These are phyloP conservation scores for Tricholoma hemisulphureum DNA, from an alignment of 768 basidiomycete species.

Conservation along the genomic window DNA sequence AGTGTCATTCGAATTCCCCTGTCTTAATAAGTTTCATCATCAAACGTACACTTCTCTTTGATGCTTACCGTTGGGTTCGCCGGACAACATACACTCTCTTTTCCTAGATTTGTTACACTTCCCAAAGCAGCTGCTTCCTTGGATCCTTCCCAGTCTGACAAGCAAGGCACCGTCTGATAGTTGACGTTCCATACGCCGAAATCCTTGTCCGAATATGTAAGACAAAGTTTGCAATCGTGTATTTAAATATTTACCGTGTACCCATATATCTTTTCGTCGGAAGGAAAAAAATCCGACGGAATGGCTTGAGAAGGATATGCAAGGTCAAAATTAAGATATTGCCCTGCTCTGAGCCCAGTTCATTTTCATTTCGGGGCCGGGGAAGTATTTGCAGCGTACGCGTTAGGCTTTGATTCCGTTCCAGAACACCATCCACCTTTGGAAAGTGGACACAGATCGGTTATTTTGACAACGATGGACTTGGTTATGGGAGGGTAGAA, in stretches of 20 bases:
- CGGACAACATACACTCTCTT: constrained; percentile 68
- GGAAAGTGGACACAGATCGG: constrained; percentile 73
- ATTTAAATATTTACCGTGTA: constrained; percentile 32
- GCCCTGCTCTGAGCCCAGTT: constrained; percentile 55
- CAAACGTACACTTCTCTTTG: background rate
- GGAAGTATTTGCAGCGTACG: constrained; percentile 42
- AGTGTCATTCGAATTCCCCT: constrained; percentile 47
- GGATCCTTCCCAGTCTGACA: constrained; percentile 61
- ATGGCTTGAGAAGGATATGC: constrained; percentile 74
- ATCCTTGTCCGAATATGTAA: constrained; percentile 44
- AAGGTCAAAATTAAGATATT: constrained; percentile 79
- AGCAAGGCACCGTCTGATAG: constrained; percentile 64
- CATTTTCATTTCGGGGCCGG: background rate
- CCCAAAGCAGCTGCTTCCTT: constrained; percentile 62
- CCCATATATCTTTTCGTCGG: constrained; percentile 64
- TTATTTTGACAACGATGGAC: constrained; percentile 72
- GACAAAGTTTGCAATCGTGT: background rate
- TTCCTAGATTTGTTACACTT: constrained; percentile 56
- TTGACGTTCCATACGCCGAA: constrained; percentile 87
- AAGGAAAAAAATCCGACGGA: constrained; percentile 72
- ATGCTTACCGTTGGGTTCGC: constrained; percentile 56
- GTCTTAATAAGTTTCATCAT: constrained; percentile 2
- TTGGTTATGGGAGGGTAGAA: constrained; percentile 63
- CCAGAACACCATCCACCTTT: constrained; percentile 69
- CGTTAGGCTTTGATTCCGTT: constrained; percentile 57